Conservation (phyloP, 1,284 basidiomycete genomes). For the Cryptococcus sp. region DNA sequence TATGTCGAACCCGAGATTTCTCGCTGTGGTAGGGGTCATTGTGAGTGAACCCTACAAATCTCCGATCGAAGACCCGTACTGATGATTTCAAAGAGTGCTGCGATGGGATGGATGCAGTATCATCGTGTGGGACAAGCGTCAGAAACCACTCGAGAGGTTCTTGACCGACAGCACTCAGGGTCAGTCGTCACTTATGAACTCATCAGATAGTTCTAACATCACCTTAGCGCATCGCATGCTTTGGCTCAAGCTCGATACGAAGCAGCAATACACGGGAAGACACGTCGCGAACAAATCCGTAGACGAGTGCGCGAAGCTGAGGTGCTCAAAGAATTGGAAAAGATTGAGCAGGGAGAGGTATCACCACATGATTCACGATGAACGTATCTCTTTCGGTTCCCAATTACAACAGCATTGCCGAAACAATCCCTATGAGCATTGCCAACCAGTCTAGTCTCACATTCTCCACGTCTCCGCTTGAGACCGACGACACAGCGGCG, state of each 20-base stretch:
- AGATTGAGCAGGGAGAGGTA: conserved; percentile 30
- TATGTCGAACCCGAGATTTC: conserved; percentile 31
- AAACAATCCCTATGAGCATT: not conserved
- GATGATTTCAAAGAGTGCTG: conserved; percentile 19
- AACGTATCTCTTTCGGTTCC: not conserved
- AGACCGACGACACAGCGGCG: not conserved
- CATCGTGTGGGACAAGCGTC: conserved; percentile 29
- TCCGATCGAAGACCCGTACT: not conserved
- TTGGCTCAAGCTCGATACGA: conserved; percentile 48
- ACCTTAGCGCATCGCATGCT: conserved; percentile 46
- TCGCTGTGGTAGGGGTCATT: conserved; percentile 20
- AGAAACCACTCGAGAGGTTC: conserved; percentile 29
- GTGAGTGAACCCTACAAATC: conserved; percentile 17
- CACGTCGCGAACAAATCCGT: conserved; percentile 47
- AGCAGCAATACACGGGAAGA: conserved; percentile 45
- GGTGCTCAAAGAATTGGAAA: conserved; percentile 44
- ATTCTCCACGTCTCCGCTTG: not conserved
- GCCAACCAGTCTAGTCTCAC: not conserved
- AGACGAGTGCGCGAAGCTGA: conserved; percentile 42
- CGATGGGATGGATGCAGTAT: conserved; percentile 34
- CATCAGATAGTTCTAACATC: not conserved
- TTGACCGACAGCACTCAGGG: conserved; percentile 42
- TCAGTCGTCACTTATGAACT: conserved; percentile 23
- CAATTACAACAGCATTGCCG: not conserved
- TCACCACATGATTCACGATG: not conserved